phyloP scores from a whole-genome alignment of 495 filamentous ascomycete genomes.

The Hypoxylon fuscum region DNA sequence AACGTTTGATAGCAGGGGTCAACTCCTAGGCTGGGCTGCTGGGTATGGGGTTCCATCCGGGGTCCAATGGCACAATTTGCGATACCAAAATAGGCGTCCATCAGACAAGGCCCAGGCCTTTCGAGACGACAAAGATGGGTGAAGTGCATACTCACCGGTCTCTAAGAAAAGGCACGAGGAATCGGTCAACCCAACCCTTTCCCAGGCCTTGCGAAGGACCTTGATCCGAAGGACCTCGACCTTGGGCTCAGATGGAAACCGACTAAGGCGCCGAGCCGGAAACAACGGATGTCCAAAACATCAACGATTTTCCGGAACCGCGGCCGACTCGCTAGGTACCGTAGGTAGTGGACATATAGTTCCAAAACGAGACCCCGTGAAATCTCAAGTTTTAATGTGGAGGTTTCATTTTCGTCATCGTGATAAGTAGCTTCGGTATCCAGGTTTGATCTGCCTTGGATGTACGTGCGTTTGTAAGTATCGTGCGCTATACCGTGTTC shows the following conservation, averaged over 20 bases:
- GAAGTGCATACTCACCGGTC: not conserved
- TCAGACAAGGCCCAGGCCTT: slow-evolving; percentile 24
- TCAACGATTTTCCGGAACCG: slow-evolving; percentile 5
- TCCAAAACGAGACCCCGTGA: slow-evolving; percentile 19
- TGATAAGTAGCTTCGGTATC: slow-evolving; percentile 21
- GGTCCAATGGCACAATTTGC: slow-evolving; percentile 17
- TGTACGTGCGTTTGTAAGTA: slow-evolving; percentile 9
- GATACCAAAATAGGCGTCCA: slow-evolving; percentile 12
- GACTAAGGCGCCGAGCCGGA: slow-evolving; percentile 36
- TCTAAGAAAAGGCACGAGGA: not conserved
- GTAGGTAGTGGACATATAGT: slow-evolving; percentile 18
- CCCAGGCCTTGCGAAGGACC: slow-evolving; percentile 11
- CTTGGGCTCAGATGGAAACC: too few relatives aligned
- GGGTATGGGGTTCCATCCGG: slow-evolving; percentile 31
- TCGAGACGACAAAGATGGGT: not conserved
- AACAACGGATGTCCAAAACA: slow-evolving; percentile 15
- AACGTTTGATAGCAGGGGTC: slow-evolving; percentile 24
- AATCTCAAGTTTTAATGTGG: slow-evolving; percentile 1
- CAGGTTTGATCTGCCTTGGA: not conserved
- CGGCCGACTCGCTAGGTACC: slow-evolving; percentile 15
- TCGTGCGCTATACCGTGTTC: not conserved
- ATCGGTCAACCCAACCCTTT: slow-evolving; percentile 1
- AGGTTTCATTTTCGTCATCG: slow-evolving; percentile 30
- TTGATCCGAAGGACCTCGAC: too few relatives aligned
- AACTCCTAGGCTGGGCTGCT: slow-evolving; percentile 18